A percentile compares a stretch with the other conserved stretches of the same genome.
phyloP scores from a whole-genome alignment of 352 stramenopile genomes.

The Phytophthora fragariaefolia region DNA sequence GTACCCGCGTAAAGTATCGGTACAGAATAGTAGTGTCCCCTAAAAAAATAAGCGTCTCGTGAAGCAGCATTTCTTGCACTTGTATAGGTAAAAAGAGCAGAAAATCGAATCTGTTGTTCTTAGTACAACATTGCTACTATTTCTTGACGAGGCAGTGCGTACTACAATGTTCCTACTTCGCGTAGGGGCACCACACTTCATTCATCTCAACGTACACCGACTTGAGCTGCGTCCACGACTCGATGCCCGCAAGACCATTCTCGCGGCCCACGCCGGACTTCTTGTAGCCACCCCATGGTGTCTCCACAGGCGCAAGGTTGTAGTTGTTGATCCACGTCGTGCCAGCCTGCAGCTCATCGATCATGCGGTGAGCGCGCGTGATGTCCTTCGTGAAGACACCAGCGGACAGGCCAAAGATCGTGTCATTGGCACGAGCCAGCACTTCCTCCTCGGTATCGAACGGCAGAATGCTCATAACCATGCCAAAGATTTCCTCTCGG shows the following conservation, averaged over 20 bases:
- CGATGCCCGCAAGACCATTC: conserved; percentile 86
- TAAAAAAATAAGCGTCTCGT: too few species aligned
- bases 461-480: conserved; percentile 83
- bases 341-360: conserved; percentile 72
- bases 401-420: conserved; percentile 81
- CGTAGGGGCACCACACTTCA: conserved; percentile 72
- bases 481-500: conserved; percentile 84
- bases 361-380: conserved; percentile 74
- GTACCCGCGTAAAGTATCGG: not conserved
- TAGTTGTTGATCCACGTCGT: conserved; percentile 93
- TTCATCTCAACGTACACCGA: conserved; percentile 91
- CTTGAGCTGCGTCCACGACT: conserved; percentile 93
- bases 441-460: conserved; percentile 83
- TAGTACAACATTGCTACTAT: too few species aligned
- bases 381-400: conserved; percentile 90
- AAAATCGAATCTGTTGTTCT: too few species aligned
- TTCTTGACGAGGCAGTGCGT: not conserved
- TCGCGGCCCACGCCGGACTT: conserved; percentile 92
- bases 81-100: too few species aligned
- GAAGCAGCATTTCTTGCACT: too few species aligned
- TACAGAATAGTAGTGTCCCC: too few species aligned
- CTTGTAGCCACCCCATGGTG: conserved; percentile 93
- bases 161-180: conserved; percentile 24
- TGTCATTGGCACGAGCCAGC: conserved; percentile 80
- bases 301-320: conserved; percentile 86